Evolutionary conservation across 2,329 filamentous ascomycete genomes (phyloP).

Genomic region (Nemania bipapillata): DNA sequence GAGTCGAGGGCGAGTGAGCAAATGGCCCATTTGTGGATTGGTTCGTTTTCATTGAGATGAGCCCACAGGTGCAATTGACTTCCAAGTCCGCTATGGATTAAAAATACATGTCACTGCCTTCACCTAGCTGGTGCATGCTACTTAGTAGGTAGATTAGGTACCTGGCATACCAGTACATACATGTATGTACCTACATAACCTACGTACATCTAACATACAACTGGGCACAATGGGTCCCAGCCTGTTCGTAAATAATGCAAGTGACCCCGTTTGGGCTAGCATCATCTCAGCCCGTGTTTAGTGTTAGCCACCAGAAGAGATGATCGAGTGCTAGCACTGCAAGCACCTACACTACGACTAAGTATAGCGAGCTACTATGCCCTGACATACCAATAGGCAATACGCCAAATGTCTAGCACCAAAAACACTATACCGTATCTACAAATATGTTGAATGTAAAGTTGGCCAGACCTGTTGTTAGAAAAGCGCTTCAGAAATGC

Average conservation of each 20-base stretch:
- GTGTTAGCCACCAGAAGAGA: neutral
- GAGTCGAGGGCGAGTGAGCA: constrained; percentile 33
- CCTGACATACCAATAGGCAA: neutral
- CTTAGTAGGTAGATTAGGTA: too few species aligned
- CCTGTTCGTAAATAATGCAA: constrained; percentile 1
- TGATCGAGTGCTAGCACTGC: neutral
- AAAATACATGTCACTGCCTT: constrained; percentile 34
- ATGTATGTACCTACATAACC: neutral
- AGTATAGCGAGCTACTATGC: neutral
- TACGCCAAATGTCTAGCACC: too few species aligned
- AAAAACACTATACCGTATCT: too few species aligned
- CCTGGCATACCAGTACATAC: neutral
- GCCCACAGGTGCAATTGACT: constrained; percentile 29
- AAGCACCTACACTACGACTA: neutral
- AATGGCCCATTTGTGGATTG: constrained; percentile 31
- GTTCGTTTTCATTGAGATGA: constrained; percentile 41
- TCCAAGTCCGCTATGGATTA: constrained; percentile 17
- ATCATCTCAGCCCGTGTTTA: constrained; percentile 6
- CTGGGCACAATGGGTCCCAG: neutral
- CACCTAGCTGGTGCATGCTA: constrained; percentile 2
- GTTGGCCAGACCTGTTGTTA: too few species aligned
- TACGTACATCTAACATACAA: neutral
- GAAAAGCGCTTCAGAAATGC: too few species aligned
- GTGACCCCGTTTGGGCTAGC: neutral
- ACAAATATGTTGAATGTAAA: too few species aligned